These are phyloP conservation scores for Fusarium udum DNA, from an alignment of 2,329 filamentous ascomycete species.

Conservation along the genomic window DNA sequence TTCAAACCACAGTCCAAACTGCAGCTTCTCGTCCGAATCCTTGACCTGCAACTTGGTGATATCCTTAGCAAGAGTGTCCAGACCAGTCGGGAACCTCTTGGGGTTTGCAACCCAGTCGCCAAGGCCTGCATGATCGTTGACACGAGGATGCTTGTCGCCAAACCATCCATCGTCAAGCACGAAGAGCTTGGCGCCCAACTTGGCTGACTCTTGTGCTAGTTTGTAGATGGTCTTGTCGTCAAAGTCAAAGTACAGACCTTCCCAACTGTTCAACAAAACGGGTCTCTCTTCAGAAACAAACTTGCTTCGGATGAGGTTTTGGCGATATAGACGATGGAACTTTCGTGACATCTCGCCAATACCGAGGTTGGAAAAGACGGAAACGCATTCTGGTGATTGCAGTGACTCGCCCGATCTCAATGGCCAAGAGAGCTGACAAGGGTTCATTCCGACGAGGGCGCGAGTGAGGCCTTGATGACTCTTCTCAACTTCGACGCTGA, in stretches of 20 bases:
- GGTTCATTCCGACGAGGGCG: constrained; percentile 68
- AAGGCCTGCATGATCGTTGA: constrained; percentile 65
- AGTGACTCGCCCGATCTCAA: constrained; percentile 65
- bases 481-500: constrained; percentile 68
- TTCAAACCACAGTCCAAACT: constrained; percentile 74
- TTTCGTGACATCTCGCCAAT: constrained; percentile 70
- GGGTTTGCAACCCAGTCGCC: constrained; percentile 72
- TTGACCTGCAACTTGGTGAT: constrained; percentile 60
- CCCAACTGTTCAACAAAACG: constrained; percentile 72
- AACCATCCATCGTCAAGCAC: constrained; percentile 77
- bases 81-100: constrained; percentile 65
- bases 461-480: constrained; percentile 70
- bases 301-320: constrained; percentile 68
- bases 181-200: constrained; percentile 69
- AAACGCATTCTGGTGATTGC: constrained; percentile 69
- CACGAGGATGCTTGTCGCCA: constrained; percentile 65
- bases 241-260: constrained; percentile 67
- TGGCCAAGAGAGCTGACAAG: constrained; percentile 67
- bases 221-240: constrained; percentile 65
- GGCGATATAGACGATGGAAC: constrained; percentile 69
- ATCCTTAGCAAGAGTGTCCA: constrained; percentile 60
- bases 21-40: constrained; percentile 57
- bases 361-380: constrained; percentile 67
- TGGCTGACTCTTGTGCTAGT: constrained; percentile 65
- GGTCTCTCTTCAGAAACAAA: constrained; percentile 62